A percentile compares a stretch with the other conserved stretches of the same genome.
phyloP scores from a whole-genome alignment of 2,329 filamentous ascomycete species.

The Penicillium sp. region DNA sequence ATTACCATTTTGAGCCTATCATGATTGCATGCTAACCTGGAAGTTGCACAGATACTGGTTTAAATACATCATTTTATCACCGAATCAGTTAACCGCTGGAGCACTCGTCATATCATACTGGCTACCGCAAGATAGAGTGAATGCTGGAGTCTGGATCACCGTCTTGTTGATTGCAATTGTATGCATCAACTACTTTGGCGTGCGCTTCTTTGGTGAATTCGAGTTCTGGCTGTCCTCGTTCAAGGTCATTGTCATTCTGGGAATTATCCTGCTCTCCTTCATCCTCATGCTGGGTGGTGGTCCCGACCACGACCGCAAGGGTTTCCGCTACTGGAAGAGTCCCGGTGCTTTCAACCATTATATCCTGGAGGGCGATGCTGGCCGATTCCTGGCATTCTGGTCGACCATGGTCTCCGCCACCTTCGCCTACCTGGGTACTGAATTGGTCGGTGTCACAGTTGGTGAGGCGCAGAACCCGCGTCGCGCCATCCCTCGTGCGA shows the following conservation, averaged over 20 bases:
- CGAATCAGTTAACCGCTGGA: slow-evolving; percentile 83
- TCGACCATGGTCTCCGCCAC: slow-evolving; percentile 75
- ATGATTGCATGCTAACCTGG: not conserved
- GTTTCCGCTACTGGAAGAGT: slow-evolving; percentile 70
- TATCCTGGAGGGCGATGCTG: slow-evolving; percentile 52
- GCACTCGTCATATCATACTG: slow-evolving; percentile 81
- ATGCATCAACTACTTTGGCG: slow-evolving; percentile 72
- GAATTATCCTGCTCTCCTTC: slow-evolving; percentile 69
- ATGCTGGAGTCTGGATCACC: slow-evolving; percentile 80
- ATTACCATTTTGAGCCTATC: not conserved
- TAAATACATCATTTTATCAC: slow-evolving; percentile 84
- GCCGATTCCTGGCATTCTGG: slow-evolving; percentile 70
- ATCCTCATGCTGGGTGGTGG: slow-evolving; percentile 70
- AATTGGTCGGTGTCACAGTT: slow-evolving; percentile 78
- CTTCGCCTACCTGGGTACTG: slow-evolving; percentile 79
- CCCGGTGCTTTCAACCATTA: slow-evolving; percentile 65
- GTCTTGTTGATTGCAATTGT: slow-evolving; percentile 69
- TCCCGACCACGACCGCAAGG: slow-evolving; percentile 65
- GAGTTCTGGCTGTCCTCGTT: slow-evolving; percentile 66
- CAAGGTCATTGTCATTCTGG: slow-evolving; percentile 71
- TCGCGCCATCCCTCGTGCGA: slow-evolving; percentile 75
- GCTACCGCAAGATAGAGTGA: slow-evolving; percentile 68
- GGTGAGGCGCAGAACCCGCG: slow-evolving; percentile 81
- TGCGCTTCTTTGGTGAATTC: slow-evolving; percentile 73
- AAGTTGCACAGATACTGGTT: slow-evolving; percentile 58